These are phyloP conservation scores for Gigaspora rosea DNA, from an alignment of 192 early-diverging fungal species.

Conservation along the genomic window DNA sequence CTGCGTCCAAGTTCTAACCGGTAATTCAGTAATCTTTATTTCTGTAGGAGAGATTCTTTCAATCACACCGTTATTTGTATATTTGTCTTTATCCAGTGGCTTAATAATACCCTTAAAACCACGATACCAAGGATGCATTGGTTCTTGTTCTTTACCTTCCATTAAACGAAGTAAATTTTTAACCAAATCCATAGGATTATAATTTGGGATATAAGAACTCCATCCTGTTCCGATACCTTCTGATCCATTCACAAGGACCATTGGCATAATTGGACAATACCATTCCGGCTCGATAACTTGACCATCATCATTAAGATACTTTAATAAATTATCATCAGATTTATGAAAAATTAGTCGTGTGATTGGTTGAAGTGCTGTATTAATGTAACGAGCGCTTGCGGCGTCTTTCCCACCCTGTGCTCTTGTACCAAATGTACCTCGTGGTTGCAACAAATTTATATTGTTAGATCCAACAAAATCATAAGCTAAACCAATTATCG, in stretches of 20 bases:
- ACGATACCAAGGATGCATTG: conserved; percentile 93
- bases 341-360: conserved; percentile 77
- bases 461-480: conserved; percentile 97
- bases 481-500: conserved; percentile 93
- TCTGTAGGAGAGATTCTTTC: conserved; percentile 71
- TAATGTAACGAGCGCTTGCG: conserved; percentile 97
- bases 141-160: conserved; percentile 64
- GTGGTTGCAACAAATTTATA: conserved; percentile 77
- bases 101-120: conserved; percentile 66
- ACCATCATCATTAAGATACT: conserved; percentile 86
- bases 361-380: conserved; percentile 72
- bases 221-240: conserved; percentile 95
- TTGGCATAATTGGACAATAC: conserved; percentile 90
- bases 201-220: conserved; percentile 81
- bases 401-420: conserved; percentile 91
- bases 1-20: conserved; percentile 86
- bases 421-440: conserved; percentile 92
- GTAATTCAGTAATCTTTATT: conserved; percentile 88
- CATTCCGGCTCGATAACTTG: conserved; percentile 92
- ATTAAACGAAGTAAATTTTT: conserved; percentile 81
- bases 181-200: conserved; percentile 87
- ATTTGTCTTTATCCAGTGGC: conserved; percentile 51
- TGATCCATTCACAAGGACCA: conserved; percentile 91
- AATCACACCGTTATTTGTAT: conserved; percentile 68
- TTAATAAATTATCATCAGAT: conserved; percentile 81